phyloP scores from a whole-genome alignment of 1,284 basidiomycete species.

The Tremellales sp. region DNA sequence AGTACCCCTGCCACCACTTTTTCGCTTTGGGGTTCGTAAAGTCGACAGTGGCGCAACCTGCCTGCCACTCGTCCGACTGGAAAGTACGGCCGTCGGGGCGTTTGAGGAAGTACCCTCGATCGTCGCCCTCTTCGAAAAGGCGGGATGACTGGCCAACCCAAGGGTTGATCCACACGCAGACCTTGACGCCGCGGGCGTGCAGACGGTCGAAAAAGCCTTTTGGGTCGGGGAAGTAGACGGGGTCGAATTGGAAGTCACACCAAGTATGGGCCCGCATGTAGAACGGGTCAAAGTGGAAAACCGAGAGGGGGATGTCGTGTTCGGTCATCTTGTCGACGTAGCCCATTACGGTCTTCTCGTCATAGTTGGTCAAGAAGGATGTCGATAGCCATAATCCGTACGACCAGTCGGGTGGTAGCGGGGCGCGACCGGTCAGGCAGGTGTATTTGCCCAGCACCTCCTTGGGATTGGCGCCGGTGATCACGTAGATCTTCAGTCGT shows the following conservation, averaged over 20 bases:
- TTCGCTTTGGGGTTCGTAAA: conserved; percentile 8
- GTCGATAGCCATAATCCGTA: conserved; percentile 13
- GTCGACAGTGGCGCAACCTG: conserved; percentile 8
- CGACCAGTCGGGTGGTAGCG: conserved; percentile 11
- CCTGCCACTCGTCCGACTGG: conserved; percentile 10
- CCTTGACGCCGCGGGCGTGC: conserved; percentile 6
- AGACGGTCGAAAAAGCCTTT: conserved; percentile 6
- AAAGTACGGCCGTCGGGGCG: conserved; percentile 2
- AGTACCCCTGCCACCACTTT: conserved; percentile 10
- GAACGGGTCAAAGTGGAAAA: conserved; percentile 13
- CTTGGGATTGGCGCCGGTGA: conserved; percentile 2
- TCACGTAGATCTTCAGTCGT: conserved; percentile 5
- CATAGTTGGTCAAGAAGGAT: conserved; percentile 11
- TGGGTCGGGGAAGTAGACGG: conserved; percentile 8
- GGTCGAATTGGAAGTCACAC: conserved; percentile 15
- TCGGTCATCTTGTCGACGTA: conserved; percentile 6
- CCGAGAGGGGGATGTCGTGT: conserved; percentile 7
- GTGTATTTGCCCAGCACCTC: conserved; percentile 15
- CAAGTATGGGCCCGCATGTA: conserved; percentile 10
- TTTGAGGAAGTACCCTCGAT: conserved; percentile 9
- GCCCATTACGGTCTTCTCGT: conserved; percentile 5
- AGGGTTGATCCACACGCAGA: conserved; percentile 17
- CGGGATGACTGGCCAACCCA: conserved; percentile 10
- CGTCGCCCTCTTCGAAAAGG: conserved; percentile 9
- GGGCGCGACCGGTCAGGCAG: conserved; percentile 4